Conservation (phyloP, 352 stramenopile genomes). For the Pythium brassicae region DNA sequence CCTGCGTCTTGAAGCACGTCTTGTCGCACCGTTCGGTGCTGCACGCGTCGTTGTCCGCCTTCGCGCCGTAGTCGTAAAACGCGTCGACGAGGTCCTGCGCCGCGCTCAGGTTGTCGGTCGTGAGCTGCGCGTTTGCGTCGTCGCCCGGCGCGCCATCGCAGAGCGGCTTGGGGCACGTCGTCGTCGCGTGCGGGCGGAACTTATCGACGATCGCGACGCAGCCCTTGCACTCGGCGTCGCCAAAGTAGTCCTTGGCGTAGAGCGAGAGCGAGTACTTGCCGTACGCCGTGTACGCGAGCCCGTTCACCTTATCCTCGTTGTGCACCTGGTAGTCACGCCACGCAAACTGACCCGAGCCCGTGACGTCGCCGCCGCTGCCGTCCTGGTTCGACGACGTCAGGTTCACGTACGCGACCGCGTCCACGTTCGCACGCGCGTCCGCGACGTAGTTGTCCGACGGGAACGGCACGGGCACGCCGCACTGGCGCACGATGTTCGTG, state of each 20-base stretch:
- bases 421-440: constrained; percentile 27
- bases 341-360: constrained; percentile 12
- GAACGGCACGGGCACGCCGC: constrained; percentile 38
- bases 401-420: constrained; percentile 5
- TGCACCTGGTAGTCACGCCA: constrained; percentile 56
- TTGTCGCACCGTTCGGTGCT: constrained; percentile 44
- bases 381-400: constrained; percentile 9
- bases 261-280: constrained; percentile 56
- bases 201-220: constrained; percentile 57
- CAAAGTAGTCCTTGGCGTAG: constrained; percentile 46
- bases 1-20: constrained; percentile 22
- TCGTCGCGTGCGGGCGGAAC: constrained; percentile 34
- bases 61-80: constrained; percentile 36
- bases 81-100: constrained; percentile 17
- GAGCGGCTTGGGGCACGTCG: constrained; percentile 32
- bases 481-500: constrained; percentile 22
- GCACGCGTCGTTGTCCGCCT: constrained; percentile 51
- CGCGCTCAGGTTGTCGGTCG: constrained; percentile 23
- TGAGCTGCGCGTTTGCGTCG: constrained; percentile 20
- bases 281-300: constrained; percentile 32
- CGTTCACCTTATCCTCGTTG: constrained; percentile 31
- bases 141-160: constrained; percentile 20
- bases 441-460: constrained; percentile 50
- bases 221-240: constrained; percentile 30
- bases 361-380: constrained; percentile 13